Percentiles rank a stretch among this genome's conserved stretches.
Evolutionary conservation across 805 yeast genomes (phyloP).

Genomic region (Saturnispora sekii): DNA sequence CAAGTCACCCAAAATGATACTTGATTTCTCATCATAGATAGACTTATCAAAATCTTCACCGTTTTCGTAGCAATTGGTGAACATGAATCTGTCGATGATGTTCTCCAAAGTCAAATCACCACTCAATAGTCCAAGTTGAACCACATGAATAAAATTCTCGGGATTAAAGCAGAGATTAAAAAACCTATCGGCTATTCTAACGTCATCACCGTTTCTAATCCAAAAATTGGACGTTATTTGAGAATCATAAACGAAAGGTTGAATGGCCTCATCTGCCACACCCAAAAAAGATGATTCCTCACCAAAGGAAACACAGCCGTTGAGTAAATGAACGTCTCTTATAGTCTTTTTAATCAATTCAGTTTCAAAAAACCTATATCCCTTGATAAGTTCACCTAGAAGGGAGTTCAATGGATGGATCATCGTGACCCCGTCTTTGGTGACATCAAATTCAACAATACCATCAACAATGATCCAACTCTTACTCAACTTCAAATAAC

Average conservation of each 20-base stretch:
- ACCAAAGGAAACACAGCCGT: slow-evolving; percentile 4
- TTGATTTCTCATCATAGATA: slow-evolving; percentile 38
- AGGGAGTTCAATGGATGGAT: slow-evolving; percentile 52
- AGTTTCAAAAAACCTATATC: slow-evolving; percentile 23
- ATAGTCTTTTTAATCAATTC: slow-evolving; percentile 13
- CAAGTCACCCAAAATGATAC: slow-evolving; percentile 34
- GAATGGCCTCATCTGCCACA: slow-evolving; percentile 48
- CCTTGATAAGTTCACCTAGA: slow-evolving; percentile 36
- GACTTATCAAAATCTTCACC: slow-evolving; percentile 24
- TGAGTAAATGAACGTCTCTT: slow-evolving; percentile 7
- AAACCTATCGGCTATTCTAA: slow-evolving; percentile 16
- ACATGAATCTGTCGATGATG: slow-evolving; percentile 48
- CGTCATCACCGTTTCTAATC: slow-evolving; percentile 58
- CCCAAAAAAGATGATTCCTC: slow-evolving; percentile 17
- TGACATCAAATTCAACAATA: slow-evolving; percentile 19
- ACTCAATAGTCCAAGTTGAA: slow-evolving; percentile 33
- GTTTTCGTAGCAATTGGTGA: slow-evolving; percentile 23
- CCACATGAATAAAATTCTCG: slow-evolving; percentile 36
- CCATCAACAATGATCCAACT: background rate
- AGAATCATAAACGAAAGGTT: slow-evolving; percentile 49
- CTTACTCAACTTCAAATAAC: slow-evolving; percentile 20
- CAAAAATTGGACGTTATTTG: slow-evolving; percentile 60
- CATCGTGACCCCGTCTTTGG: slow-evolving; percentile 44
- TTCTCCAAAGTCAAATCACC: slow-evolving; percentile 29
- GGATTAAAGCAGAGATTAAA: slow-evolving; percentile 16